Conservation (phyloP, 495 filamentous ascomycete species). For the Rusavskia elegans region DNA sequence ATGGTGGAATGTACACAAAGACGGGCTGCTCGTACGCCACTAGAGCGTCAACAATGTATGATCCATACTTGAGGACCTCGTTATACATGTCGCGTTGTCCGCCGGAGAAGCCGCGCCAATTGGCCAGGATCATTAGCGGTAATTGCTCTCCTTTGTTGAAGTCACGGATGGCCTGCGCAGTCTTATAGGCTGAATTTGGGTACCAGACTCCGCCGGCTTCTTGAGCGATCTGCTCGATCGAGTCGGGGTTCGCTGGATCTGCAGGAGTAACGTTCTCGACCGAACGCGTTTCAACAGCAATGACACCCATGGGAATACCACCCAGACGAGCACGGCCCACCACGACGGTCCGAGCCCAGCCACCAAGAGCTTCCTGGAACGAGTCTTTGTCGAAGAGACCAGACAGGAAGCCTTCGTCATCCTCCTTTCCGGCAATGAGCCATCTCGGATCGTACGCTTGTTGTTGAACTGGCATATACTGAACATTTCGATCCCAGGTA, state of each 20-base stretch:
- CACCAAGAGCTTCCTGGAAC: slow-evolving; percentile 90
- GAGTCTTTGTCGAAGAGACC: slow-evolving; percentile 94
- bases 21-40: slow-evolving; percentile 98
- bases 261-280: slow-evolving; percentile 95
- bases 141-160: slow-evolving; percentile 99
- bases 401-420: slow-evolving; percentile 70
- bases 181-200: slow-evolving; percentile 98
- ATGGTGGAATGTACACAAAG: slow-evolving; percentile 96
- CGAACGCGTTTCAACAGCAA: slow-evolving; percentile 87
- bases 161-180: slow-evolving; percentile 92
- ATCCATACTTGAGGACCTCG: slow-evolving; percentile 97
- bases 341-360: slow-evolving; percentile 93
- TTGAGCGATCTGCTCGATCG: slow-evolving; percentile 78
- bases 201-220: slow-evolving; percentile 99
- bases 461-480: slow-evolving; percentile 71
- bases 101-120: slow-evolving; percentile 99
- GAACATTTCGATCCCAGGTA: slow-evolving; percentile 81
- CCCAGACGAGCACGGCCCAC: slow-evolving; percentile 92
- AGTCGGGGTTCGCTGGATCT: slow-evolving; percentile 97
- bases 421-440: slow-evolving; percentile 82
- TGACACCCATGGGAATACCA: slow-evolving; percentile 97
- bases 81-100: slow-evolving; percentile 99
- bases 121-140: slow-evolving; percentile 95
- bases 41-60: slow-evolving; percentile 94
- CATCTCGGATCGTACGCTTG: slow-evolving; percentile 86